phyloP scores from a whole-genome alignment of 495 filamentous ascomycete species.

The Tetracladium setigerum region DNA sequence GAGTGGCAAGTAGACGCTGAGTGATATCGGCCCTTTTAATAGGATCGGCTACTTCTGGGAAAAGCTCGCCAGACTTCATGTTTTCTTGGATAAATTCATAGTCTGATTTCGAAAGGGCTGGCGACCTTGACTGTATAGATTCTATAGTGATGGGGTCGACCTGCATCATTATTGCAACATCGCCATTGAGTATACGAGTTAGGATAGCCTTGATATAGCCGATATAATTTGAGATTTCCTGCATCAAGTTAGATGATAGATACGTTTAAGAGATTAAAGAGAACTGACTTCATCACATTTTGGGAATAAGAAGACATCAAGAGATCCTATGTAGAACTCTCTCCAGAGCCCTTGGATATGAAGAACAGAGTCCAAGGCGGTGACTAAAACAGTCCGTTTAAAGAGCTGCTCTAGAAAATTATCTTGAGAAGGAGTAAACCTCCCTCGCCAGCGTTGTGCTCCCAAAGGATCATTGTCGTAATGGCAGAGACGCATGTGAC shows the following conservation, averaged over 20 bases:
- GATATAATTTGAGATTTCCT: constrained; percentile 8
- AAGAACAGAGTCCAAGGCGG: constrained; percentile 10
- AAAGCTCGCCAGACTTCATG: constrained; percentile 3
- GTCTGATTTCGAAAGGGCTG: constrained; percentile 10
- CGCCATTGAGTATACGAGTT: background rate
- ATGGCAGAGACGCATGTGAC: constrained; percentile 5
- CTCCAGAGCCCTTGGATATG: constrained; percentile 10
- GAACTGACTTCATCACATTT: constrained; percentile 11
- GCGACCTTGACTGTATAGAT: constrained; percentile 12
- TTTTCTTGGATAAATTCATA: constrained; percentile 3
- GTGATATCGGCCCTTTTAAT: background rate
- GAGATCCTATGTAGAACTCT: constrained; percentile 6
- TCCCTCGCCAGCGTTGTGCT: constrained; percentile 9
- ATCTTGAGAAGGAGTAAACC: constrained; percentile 1
- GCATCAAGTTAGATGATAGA: background rate
- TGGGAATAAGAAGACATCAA: constrained; percentile 5
- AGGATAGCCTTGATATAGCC: background rate
- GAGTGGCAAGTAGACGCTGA: background rate
- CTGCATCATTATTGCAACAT: constrained; percentile 1
- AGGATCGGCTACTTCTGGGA: constrained; percentile 5
- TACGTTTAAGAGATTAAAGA: background rate
- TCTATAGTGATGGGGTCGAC: constrained; percentile 10
- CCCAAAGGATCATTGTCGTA: constrained; percentile 5
- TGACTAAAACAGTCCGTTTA: constrained; percentile 1
- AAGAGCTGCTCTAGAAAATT: constrained; percentile 1